Evolutionary conservation across 2,329 filamentous ascomycete genomes (phyloP).

Genomic region (Phialocephala subalpina): DNA sequence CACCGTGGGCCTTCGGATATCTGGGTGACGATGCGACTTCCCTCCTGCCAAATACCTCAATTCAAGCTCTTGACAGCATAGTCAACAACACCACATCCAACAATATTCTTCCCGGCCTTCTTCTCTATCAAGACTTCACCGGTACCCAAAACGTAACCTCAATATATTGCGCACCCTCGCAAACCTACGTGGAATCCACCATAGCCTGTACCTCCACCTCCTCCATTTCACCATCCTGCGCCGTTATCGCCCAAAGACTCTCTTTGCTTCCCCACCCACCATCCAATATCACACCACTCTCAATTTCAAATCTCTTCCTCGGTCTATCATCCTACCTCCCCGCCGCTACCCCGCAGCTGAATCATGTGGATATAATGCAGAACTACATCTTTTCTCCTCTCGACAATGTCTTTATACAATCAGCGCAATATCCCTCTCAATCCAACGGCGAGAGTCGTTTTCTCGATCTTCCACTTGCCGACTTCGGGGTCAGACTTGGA

Average conservation of each 20-base stretch:
- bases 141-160: constrained; percentile 33
- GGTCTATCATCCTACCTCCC: constrained; percentile 29
- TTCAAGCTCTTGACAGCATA: constrained; percentile 31
- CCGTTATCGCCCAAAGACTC: constrained; percentile 28
- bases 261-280: constrained; percentile 29
- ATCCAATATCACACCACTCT: constrained; percentile 27
- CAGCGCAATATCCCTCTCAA: constrained; percentile 17
- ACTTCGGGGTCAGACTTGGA: constrained; percentile 30
- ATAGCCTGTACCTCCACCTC: constrained; percentile 26
- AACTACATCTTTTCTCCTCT: constrained; percentile 34
- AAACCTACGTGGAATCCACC: constrained; percentile 34
- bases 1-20: constrained; percentile 35
- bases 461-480: constrained; percentile 23
- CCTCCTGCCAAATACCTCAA: constrained; percentile 24
- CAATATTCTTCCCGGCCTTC: constrained; percentile 25
- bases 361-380: constrained; percentile 31
- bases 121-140: constrained; percentile 37
- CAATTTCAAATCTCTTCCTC: constrained; percentile 23
- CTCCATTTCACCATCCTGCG: constrained; percentile 21
- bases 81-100: constrained; percentile 16
- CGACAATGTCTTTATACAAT: constrained; percentile 31
- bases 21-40: constrained; percentile 28
- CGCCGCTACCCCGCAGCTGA: constrained; percentile 17
- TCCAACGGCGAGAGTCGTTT: constrained; percentile 23
- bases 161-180: constrained; percentile 34